These are phyloP conservation scores for Mucor mucedo DNA, from an alignment of 371 early-diverging fungal genomes.

Conservation along the genomic window DNA sequence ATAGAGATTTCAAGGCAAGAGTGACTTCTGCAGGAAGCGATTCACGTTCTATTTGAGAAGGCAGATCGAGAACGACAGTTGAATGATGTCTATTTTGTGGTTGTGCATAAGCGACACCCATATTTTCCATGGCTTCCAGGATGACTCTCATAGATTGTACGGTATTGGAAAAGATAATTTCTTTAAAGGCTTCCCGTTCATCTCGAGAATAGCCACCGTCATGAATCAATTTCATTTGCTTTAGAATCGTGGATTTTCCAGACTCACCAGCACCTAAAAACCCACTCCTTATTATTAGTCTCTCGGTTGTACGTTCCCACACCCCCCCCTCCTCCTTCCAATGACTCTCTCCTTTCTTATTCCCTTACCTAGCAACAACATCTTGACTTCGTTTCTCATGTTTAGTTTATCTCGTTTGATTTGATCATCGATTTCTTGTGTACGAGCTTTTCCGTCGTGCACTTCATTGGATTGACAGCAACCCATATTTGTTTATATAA, in stretches of 20 bases:
- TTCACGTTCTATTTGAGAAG: slow-evolving; percentile 74
- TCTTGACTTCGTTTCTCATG: slow-evolving; percentile 91
- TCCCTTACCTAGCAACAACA: slow-evolving; percentile 84
- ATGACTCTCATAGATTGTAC: slow-evolving; percentile 90
- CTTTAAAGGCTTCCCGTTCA: slow-evolving; percentile 86
- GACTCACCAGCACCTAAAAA: slow-evolving; percentile 61
- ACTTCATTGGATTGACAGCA: slow-evolving; percentile 85
- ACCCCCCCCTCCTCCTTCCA: neutral
- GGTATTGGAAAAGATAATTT: slow-evolving; percentile 88
- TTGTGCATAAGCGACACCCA: slow-evolving; percentile 69
- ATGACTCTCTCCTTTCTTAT: neutral
- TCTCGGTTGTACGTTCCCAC: no score
- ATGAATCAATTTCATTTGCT: slow-evolving; percentile 96
- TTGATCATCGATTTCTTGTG: slow-evolving; percentile 89
- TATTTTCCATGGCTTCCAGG: slow-evolving; percentile 83
- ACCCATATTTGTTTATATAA: slow-evolving; percentile 68
- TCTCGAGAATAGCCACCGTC: slow-evolving; percentile 86
- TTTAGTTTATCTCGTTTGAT: slow-evolving; percentile 78
- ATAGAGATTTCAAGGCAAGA: slow-evolving; percentile 71
- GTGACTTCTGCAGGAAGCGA: slow-evolving; percentile 62
- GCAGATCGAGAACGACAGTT: slow-evolving; percentile 55
- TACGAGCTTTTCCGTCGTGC: slow-evolving; percentile 76
- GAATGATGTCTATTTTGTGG: slow-evolving; percentile 59
- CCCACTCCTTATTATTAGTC: neutral
- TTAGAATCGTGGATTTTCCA: slow-evolving; percentile 94